Evolutionary conservation across 2,329 filamentous ascomycete genomes (phyloP), one percentile per base, ranked within the genome.

Genomic region (Penicillium freii): DNA sequence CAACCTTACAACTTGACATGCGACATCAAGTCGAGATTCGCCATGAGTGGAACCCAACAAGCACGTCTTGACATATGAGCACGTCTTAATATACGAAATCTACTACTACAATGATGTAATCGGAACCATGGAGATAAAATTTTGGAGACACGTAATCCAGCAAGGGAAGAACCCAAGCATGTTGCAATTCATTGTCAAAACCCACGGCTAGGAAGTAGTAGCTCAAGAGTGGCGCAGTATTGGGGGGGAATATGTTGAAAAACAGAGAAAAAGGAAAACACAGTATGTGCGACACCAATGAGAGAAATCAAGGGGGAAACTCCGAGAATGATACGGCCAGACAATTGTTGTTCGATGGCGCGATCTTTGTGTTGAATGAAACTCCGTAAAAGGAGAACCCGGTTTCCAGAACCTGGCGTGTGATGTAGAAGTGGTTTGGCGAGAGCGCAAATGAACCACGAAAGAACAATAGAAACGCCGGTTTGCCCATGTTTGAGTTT

Each of bases 221-320:
- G 48, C 45, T 31, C 53, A 42, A 42, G 19, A 29, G 15, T 38
- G 29, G 23, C 54, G 54, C 54, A 27, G 29, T 44, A 27, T 25
- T 19, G 44, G 36, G 54, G 54, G 54, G 54, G 54, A 57, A 57
- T 57, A 57, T 57, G 54, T 57, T 56, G 42, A 47, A 56, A 36
- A 42, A 34, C 7, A 38, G 15, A 31, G 11, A 5, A 52, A 25
- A 25, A 13, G 7, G 25, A 33, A 46, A 53, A 38, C 29, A 36
- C 51, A 21, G 31, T 13, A 21, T 7, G 36, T 51, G 49, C 6
- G 29, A 43, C 19, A 43, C 13, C 13, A 15, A 11, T 10, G 19
- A 43, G 27, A 34, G 6, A 17, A 34, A 34, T 10, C 15, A 27
- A 25, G 4, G 5, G n/a, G 13, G 15, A 23, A n/a, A 57, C 54